phyloP scores from a whole-genome alignment of 257 asterid genomes.

The Handroanthus guayacan region DNA sequence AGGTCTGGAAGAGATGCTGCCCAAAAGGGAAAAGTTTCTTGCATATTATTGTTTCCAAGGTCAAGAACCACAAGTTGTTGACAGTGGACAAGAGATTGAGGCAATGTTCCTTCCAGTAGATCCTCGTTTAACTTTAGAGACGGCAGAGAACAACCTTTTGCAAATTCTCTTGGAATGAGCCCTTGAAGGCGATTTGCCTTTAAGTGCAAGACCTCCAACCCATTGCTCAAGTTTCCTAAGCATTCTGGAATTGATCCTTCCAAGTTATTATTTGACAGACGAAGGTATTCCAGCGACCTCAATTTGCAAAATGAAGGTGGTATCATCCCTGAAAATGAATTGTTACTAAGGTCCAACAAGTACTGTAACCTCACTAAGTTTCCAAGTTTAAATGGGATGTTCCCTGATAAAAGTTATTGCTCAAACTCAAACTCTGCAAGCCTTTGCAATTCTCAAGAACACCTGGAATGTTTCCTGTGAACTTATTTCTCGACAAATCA shows the following conservation, averaged over 20 bases:
- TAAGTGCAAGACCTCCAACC: neutral
- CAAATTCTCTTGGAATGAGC: conserved; percentile 9
- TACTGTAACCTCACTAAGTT: conserved; percentile 50
- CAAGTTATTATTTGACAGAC: too few species aligned
- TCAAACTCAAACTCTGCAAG: conserved; percentile 49
- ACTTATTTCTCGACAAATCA: conserved; percentile 63
- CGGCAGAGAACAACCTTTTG: neutral
- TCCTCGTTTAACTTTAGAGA: conserved; percentile 21
- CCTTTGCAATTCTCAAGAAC: conserved; percentile 50
- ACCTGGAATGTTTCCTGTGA: conserved; percentile 61
- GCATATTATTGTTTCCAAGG: conserved; percentile 35
- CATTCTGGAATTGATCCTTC: conserved; percentile 10
- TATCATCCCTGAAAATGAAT: conserved; percentile 43
- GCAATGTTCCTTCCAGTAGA: conserved; percentile 8
- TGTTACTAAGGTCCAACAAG: conserved; percentile 71
- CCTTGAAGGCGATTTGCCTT: conserved; percentile 11
- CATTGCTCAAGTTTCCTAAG: conserved; percentile 16
- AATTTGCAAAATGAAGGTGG: too few species aligned
- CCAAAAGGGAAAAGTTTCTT: conserved; percentile 38
- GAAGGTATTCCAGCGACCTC: too few species aligned
- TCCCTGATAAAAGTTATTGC: conserved; percentile 66
- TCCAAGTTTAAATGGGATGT: conserved; percentile 64
- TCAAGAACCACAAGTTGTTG: conserved; percentile 25
- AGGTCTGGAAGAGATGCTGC: conserved; percentile 30
- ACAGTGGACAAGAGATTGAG: conserved; percentile 32